Evolutionary conservation across 2,329 filamentous ascomycete genomes (phyloP).

Genomic region (Gaeumannomyces tritici): DNA sequence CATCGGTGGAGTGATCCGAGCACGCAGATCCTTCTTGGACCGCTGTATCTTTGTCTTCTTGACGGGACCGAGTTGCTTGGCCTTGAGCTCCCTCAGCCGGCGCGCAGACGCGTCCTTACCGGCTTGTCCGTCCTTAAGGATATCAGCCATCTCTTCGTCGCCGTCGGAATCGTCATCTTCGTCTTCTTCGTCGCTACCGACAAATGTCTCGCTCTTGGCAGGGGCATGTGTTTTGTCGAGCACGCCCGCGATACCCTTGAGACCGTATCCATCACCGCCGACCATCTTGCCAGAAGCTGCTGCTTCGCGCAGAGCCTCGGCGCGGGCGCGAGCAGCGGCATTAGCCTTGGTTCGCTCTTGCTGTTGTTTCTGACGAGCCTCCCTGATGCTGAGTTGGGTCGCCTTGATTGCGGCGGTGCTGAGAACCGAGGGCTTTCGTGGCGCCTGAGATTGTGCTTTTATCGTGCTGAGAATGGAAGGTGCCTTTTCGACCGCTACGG

Average conservation of each 20-base stretch:
- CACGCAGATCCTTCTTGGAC: constrained; percentile 87
- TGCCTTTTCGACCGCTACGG: neutral
- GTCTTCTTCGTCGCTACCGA: constrained; percentile 70
- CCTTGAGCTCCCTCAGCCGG: constrained; percentile 36
- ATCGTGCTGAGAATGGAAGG: neutral
- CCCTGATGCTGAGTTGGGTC: constrained; percentile 49
- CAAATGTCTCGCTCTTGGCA: constrained; percentile 80
- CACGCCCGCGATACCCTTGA: constrained; percentile 59
- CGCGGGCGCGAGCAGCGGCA: constrained; percentile 59
- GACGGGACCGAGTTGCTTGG: constrained; percentile 56
- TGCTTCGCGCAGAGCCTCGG: constrained; percentile 47
- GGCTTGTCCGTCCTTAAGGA: constrained; percentile 39
- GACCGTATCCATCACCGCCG: constrained; percentile 69
- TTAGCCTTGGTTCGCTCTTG: constrained; percentile 67
- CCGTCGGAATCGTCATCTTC: constrained; percentile 58
- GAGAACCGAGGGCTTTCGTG: constrained; percentile 17
- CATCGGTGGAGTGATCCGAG: constrained; percentile 82
- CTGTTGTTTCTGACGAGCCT: constrained; percentile 64
- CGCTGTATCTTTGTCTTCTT: constrained; percentile 75
- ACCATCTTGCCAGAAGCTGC: constrained; percentile 32
- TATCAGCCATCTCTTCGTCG: constrained; percentile 44
- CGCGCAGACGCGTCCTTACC: constrained; percentile 36
- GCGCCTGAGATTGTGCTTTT: constrained; percentile 24
- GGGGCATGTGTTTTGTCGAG: constrained; percentile 70
- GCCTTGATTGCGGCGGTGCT: constrained; percentile 1